phyloP scores from a whole-genome alignment of 2,329 filamentous ascomycete species.

The Colletotrichum eremochloae region DNA sequence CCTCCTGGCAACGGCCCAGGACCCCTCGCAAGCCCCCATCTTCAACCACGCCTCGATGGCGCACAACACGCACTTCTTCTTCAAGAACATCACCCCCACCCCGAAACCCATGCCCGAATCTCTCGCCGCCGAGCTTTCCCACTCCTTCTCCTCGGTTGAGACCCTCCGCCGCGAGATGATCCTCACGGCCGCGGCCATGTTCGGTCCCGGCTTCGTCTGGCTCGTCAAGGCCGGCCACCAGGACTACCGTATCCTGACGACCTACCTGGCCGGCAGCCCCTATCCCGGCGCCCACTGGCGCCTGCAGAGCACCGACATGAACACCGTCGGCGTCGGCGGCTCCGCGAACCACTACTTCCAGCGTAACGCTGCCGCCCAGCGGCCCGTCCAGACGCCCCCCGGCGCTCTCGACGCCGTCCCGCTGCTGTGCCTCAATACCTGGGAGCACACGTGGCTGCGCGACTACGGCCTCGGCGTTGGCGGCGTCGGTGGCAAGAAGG shows the following conservation, averaged over 20 bases:
- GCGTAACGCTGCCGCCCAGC: constrained; percentile 50
- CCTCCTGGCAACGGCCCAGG: constrained; percentile 80
- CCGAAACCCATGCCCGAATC: constrained; percentile 66
- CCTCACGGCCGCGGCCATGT: constrained; percentile 88
- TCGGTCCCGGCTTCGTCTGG: constrained; percentile 98
- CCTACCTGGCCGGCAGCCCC: constrained; percentile 92
- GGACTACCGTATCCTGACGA: constrained; percentile 80
- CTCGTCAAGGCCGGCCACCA: constrained; percentile 73
- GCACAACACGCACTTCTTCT: constrained; percentile 91
- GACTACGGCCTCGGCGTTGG: constrained; percentile 76
- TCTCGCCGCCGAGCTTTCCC: constrained; percentile 72
- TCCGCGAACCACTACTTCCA: constrained; percentile 56
- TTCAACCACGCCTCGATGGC: constrained; percentile 99
- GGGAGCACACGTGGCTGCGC: constrained; percentile 92
- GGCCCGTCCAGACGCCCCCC: constrained; percentile 61
- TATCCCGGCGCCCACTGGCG: constrained; percentile 89
- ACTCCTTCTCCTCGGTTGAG: constrained; percentile 84
- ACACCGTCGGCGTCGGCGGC: constrained; percentile 64
- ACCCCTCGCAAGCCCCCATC: constrained; percentile 79
- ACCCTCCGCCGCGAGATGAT: constrained; percentile 85
- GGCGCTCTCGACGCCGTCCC: constrained; percentile 79
- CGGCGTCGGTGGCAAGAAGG: constrained; percentile 79
- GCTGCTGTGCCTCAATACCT: constrained; percentile 92
- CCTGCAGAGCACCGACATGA: constrained; percentile 77
- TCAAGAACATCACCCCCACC: constrained; percentile 65